Percentiles rank a stretch among this genome's conserved stretches.
phyloP scores from a whole-genome alignment of 73 alveolate genomes.

The Durusdinium trenchii region DNA sequence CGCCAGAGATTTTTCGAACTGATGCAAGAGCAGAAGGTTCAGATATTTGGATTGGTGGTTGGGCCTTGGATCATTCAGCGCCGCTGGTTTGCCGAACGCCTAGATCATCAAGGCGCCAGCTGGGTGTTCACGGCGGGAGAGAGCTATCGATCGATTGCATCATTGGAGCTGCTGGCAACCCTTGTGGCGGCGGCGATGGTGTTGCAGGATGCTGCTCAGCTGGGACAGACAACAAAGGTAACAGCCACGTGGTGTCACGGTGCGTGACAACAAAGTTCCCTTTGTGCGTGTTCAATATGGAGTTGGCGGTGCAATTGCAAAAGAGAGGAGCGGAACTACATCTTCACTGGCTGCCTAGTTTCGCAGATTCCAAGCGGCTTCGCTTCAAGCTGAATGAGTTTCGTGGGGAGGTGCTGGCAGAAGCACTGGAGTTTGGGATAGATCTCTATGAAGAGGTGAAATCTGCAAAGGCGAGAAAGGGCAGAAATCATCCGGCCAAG shows the following conservation, averaged over 20 bases:
- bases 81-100: constrained; percentile 2
- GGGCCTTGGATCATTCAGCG: neutral
- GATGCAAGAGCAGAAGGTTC: constrained; percentile 9
- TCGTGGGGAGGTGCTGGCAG: too few relatives aligned
- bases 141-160: neutral
- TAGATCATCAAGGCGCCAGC: neutral
- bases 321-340: neutral
- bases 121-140: neutral
- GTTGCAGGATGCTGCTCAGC: constrained; percentile 14
- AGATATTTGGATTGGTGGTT: neutral
- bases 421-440: too few relatives aligned
- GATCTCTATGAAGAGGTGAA: too few relatives aligned
- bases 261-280: constrained; percentile 49
- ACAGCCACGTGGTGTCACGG: neutral
- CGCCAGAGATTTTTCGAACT: neutral
- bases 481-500: too few relatives aligned
- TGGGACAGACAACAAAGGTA: constrained; percentile 26
- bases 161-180: neutral
- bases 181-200: neutral
- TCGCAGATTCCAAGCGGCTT: too few relatives aligned
- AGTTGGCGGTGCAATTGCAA: neutral
- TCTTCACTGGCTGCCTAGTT: constrained; percentile 8
- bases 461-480: too few relatives aligned
- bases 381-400: too few relatives aligned
- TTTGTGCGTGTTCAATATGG: neutral